Evolutionary conservation across 495 filamentous ascomycete genomes (phyloP), one percentile per base, ranked within the genome.

Genomic region (Lepraria neglecta): DNA sequence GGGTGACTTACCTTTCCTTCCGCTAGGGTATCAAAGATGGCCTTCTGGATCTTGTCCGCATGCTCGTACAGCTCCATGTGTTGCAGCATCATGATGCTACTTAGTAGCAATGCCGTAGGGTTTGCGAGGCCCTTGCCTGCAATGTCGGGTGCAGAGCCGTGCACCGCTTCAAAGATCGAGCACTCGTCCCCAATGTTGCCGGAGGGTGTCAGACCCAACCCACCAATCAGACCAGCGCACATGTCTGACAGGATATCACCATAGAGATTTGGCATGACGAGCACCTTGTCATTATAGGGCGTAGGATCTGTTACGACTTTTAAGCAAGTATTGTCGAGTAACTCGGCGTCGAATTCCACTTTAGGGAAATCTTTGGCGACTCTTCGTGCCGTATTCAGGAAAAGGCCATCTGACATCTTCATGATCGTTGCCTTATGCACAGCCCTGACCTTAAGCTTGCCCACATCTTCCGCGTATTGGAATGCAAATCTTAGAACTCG

Each of bases 351-450:
- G 76, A 97, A 97, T 73, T 96, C 86, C 68, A 97, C 84, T 56
- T 87, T 79, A 62, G 95, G 92, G 84, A 89, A 97, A 67, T 97
- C 91, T 84, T 96, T 92, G 73, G 89, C 77, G 70, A 98, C 80
- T 30, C 91, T 80, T 38, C 85, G 78, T 67, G 91, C 95, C 57
- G 84, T 87, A 75, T 82, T 87, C 61, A 97, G 81, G 87, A 98
- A 98, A 54, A 98, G 88, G 77, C 94, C 94, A 76, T 98, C 94
- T 75, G 83, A 87, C 95, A 97, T 97, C 86, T 98, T 98, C 94
- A 97, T 97, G 81, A 97, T 98, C 70, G 95, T 98, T 70, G 92
- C 94, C 84, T 97, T 97, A 84, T 97, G 92, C 56, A 97, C 94
- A 44, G 87, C 92, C 65, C 94, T 88, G 63, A 98, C 94, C 85